Evolutionary conservation across 306 rosid species (phyloP).

Genomic region (Quercus rubra): DNA sequence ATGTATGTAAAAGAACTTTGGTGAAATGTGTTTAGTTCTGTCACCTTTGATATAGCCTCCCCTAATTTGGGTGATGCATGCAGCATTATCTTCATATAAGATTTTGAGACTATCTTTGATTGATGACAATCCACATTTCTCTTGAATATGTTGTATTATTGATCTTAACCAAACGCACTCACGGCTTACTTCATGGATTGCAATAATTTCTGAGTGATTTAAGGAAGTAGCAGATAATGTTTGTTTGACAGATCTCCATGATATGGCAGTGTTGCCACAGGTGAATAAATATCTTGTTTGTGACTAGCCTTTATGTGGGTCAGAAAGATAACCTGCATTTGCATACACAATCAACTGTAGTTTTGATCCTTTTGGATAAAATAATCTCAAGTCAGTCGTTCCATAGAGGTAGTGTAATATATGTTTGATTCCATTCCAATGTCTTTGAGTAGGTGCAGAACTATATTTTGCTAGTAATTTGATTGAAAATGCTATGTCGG

Average conservation of each 20-base stretch:
- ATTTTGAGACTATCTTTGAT: background rate
- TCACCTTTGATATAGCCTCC: background rate
- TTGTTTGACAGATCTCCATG: background rate
- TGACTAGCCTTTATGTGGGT: background rate
- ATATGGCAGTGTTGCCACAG: background rate
- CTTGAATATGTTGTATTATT: background rate
- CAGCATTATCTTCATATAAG: background rate
- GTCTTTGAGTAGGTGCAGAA: too few species aligned
- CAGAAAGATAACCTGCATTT: background rate
- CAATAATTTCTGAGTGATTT: background rate
- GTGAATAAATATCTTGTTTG: background rate
- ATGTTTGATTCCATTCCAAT: background rate
- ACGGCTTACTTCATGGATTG: background rate
- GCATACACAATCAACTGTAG: background rate
- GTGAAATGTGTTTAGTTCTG: background rate
- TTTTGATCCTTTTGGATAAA: background rate
- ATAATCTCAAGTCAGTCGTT: background rate
- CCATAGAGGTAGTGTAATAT: background rate
- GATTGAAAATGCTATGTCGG: background rate
- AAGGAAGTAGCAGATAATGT: background rate
- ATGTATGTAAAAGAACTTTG: background rate
- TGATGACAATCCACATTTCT: background rate
- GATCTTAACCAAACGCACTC: background rate
- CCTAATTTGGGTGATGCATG: background rate
- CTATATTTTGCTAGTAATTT: conserved; percentile 8